Evolutionary conservation across 495 filamentous ascomycete species (phyloP).

Genomic region (Bathelium albidoporum): DNA sequence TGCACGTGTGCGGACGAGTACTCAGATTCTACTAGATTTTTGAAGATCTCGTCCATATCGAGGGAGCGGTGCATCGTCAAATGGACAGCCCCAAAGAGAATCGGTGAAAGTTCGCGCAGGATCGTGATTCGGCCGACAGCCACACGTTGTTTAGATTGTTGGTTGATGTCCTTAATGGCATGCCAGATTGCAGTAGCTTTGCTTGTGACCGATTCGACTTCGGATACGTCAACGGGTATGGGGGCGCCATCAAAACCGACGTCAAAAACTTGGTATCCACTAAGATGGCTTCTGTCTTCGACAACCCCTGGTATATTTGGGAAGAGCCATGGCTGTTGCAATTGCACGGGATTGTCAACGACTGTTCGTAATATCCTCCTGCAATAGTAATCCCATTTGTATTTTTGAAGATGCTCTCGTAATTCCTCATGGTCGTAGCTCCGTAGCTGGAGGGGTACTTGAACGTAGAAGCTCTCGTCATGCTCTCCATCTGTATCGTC

Average conservation of each 20-base stretch:
- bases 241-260: conserved; percentile 35
- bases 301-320: conserved; percentile 19
- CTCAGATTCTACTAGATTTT: conserved; percentile 31
- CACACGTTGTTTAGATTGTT: conserved; percentile 18
- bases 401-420: conserved; percentile 23
- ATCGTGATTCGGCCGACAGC: conserved; percentile 46
- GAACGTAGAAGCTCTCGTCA: conserved; percentile 23
- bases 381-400: conserved; percentile 28
- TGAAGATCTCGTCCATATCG: conserved; percentile 44
- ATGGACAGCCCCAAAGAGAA: conserved; percentile 42
- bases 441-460: conserved; percentile 14
- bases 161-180: conserved; percentile 28
- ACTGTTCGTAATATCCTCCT: conserved; percentile 29
- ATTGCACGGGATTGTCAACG: conserved; percentile 27
- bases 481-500: conserved; percentile 20
- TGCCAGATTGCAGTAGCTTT: conserved; percentile 35
- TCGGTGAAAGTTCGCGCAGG: conserved; percentile 41
- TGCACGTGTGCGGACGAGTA: conserved; percentile 31
- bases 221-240: conserved; percentile 20
- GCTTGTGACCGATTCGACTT: conserved; percentile 20
- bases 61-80: conserved; percentile 38
- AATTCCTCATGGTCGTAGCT: conserved; percentile 22
- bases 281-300: conserved; percentile 31
- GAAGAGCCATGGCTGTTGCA: conserved; percentile 28
- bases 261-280: conserved; percentile 43